Percentiles rank a stretch among this genome's conserved stretches.
Evolutionary conservation across 345 rosid species (phyloP).

Genomic region (Hibiscus trionum): DNA sequence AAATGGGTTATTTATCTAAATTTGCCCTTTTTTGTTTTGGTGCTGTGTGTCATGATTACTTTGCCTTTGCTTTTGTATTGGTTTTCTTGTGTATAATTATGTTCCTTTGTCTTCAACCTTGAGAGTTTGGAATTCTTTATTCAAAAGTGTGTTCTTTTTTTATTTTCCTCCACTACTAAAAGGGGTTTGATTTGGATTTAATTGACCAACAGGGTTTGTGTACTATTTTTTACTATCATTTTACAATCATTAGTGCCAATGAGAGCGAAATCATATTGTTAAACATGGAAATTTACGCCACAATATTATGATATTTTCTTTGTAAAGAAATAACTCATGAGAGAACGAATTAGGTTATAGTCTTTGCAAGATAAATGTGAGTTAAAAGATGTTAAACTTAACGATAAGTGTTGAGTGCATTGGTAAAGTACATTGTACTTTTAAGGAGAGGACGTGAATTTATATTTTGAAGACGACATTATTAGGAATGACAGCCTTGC

Average conservation of each 20-base stretch:
- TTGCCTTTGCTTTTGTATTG: neutral
- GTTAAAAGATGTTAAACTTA: no score
- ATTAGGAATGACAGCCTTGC: no score
- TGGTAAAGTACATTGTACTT: no score
- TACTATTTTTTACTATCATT: neutral
- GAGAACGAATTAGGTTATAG: no score
- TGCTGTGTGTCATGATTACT: neutral
- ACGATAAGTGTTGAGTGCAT: no score
- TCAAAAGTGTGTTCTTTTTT: neutral
- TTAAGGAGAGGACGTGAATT: no score
- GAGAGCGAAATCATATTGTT: neutral
- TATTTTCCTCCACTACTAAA: neutral
- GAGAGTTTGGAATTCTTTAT: neutral
- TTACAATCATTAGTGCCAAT: neutral
- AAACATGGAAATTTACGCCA: neutral
- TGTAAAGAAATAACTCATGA: neutral
- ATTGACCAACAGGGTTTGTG: neutral
- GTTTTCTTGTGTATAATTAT: neutral
- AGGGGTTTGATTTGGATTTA: neutral
- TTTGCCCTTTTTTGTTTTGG: neutral
- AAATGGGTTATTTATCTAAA: neutral
- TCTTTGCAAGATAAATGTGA: no score
- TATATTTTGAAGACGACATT: no score
- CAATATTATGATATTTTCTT: neutral
- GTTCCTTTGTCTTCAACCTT: constrained; percentile 1